A percentile compares a stretch with the other conserved stretches of the same genome.
Evolutionary conservation across 129 eudicot genomes (phyloP).

Genomic region (Saposhnikovia divaricata): DNA sequence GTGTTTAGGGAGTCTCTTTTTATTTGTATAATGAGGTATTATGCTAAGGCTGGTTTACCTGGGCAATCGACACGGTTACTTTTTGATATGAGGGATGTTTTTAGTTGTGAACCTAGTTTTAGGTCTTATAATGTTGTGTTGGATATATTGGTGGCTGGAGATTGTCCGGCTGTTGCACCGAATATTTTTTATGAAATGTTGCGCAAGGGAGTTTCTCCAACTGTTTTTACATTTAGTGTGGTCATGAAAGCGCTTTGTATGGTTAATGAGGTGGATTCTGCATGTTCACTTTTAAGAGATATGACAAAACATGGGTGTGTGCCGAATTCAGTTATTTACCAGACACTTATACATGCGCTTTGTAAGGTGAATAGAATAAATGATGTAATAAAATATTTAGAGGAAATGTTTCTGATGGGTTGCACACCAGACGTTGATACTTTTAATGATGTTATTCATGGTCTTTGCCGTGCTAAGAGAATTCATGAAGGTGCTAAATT

Average conservation of each 20-base stretch:
- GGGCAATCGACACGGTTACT: conserved; percentile 86
- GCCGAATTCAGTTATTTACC: conserved; percentile 71
- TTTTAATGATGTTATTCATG: conserved; percentile 71
- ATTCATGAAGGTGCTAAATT: conserved; percentile 74
- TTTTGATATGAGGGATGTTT: conserved; percentile 70
- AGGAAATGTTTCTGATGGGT: conserved; percentile 88
- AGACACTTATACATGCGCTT: conserved; percentile 72
- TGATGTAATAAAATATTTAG: conserved; percentile 60
- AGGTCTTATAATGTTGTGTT: conserved; percentile 71
- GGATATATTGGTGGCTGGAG: conserved; percentile 59
- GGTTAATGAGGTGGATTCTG: conserved; percentile 69
- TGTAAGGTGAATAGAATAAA: conserved; percentile 49
- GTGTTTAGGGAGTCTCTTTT: conserved; percentile 67
- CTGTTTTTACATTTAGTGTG: conserved; percentile 54
- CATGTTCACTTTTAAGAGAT: conserved; percentile 61
- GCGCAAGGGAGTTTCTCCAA: conserved; percentile 60
- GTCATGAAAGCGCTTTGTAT: conserved; percentile 78
- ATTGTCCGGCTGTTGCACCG: conserved; percentile 61
- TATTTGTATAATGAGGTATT: conserved; percentile 53
- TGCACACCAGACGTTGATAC: conserved; percentile 86
- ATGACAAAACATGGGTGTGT: conserved; percentile 94
- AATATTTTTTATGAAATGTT: conserved; percentile 75
- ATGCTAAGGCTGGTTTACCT: conserved; percentile 79
- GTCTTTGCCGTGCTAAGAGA: conserved; percentile 61
- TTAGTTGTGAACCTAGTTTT: conserved; percentile 52